phyloP scores from a whole-genome alignment of 768 basidiomycete genomes.

The Pleurotus cornucopiae region DNA sequence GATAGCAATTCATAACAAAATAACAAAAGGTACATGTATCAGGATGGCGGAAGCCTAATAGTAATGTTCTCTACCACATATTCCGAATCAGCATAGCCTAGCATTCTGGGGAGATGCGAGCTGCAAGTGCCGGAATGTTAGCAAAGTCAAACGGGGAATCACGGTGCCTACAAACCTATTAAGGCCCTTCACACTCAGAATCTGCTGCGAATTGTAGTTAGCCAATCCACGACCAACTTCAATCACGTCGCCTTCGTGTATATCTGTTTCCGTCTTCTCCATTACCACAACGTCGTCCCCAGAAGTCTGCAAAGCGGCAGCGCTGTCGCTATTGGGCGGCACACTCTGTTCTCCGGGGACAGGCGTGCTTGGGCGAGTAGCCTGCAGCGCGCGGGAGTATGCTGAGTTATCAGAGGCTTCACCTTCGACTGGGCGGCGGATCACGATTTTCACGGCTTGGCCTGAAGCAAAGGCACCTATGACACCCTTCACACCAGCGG shows the following conservation, averaged over 20 bases:
- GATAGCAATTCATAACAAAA: too few species aligned
- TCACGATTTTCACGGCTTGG: constrained; percentile 85
- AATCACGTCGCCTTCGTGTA: constrained; percentile 58
- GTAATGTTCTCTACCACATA: constrained; percentile 96
- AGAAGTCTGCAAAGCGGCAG: constrained; percentile 15
- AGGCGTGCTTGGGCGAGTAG: constrained; percentile 57
- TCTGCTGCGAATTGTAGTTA: constrained; percentile 94
- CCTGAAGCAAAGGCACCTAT: constrained; percentile 90
- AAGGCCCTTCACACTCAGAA: constrained; percentile 79
- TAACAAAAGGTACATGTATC: too few species aligned
- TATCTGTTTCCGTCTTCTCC: constrained; percentile 30
- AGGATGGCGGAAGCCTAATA: constrained; percentile 54
- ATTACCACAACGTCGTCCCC: constrained; percentile 26
- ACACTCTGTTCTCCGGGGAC: constrained; percentile 30
- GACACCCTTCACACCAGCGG: constrained; percentile 85
- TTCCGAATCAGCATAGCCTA: constrained; percentile 96
- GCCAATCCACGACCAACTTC: constrained; percentile 94
- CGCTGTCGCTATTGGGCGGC: constrained; percentile 26
- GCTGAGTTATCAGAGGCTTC: constrained; percentile 26
- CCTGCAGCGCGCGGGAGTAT: constrained; percentile 34
- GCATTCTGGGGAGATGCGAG: constrained; percentile 68
- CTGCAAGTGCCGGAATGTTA: constrained; percentile 32
- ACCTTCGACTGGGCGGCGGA: constrained; percentile 35
- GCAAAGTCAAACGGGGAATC: not conserved
- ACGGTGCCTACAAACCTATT: constrained; percentile 65